Conservation (phyloP, 2,329 filamentous ascomycete genomes). For the Fonsecaea pedrosoi region DNA sequence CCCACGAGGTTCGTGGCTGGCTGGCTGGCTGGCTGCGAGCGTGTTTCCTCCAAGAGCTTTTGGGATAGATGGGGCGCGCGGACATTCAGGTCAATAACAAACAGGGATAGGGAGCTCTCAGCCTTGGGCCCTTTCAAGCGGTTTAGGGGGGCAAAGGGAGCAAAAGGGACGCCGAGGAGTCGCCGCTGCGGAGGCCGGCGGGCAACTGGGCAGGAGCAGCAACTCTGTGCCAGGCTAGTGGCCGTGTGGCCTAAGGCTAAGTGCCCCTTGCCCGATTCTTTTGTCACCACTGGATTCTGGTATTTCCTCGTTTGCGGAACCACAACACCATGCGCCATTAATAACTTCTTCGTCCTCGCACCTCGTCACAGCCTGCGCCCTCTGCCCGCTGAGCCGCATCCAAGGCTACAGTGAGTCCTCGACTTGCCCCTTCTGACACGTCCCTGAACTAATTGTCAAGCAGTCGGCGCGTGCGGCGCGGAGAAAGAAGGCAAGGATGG, state of each 20-base stretch:
- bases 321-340: constrained; percentile 20
- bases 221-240: neutral
- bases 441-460: constrained; percentile 36
- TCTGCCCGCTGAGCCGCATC: constrained; percentile 30
- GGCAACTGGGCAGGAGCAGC: constrained; percentile 10
- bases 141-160: neutral
- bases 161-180: constrained; percentile 10
- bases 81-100: neutral
- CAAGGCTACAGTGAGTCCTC: constrained; percentile 35
- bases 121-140: constrained; percentile 23
- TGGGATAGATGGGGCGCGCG: neutral
- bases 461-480: constrained; percentile 37
- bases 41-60: neutral
- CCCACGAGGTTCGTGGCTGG: neutral
- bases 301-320: constrained; percentile 30
- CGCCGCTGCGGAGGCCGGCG: constrained; percentile 20
- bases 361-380: constrained; percentile 23
- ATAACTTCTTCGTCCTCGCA: constrained; percentile 18
- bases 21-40: no score
- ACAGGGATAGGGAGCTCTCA: constrained; percentile 23
- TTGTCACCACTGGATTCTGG: constrained; percentile 16
- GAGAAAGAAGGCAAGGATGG: constrained; percentile 36
- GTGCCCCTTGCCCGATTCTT: constrained; percentile 29
- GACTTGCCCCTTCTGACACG: constrained; percentile 14
- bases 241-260: constrained; percentile 13